Conservation (phyloP, 352 stramenopile genomes). For the Phytophthora sp. region DNA sequence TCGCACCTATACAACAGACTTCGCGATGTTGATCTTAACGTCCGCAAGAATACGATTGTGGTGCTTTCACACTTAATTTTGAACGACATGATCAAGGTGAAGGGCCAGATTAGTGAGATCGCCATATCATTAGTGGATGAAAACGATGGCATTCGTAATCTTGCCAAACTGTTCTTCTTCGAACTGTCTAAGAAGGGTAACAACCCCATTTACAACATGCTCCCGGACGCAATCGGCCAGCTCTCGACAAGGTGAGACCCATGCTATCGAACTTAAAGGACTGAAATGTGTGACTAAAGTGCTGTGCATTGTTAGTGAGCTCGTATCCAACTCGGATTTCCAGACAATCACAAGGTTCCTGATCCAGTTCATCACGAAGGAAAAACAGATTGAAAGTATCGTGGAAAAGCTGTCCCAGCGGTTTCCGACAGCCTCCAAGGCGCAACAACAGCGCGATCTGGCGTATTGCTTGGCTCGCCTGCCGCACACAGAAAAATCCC, state of each 20-base stretch:
- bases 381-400: slow-evolving; percentile 89
- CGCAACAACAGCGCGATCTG: slow-evolving; percentile 85
- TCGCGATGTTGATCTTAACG: slow-evolving; percentile 89
- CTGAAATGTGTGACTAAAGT: slow-evolving; percentile 2
- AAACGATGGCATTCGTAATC: slow-evolving; percentile 92
- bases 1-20: slow-evolving; percentile 95
- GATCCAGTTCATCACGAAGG: slow-evolving; percentile 97
- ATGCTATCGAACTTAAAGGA: background rate
- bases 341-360: slow-evolving; percentile 96
- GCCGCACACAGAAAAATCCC: slow-evolving; percentile 93
- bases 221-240: slow-evolving; percentile 96
- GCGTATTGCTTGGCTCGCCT: slow-evolving; percentile 95
- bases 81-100: slow-evolving; percentile 99
- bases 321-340: slow-evolving; percentile 92
- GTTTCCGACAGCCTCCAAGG: slow-evolving; percentile 85
- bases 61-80: slow-evolving; percentile 99
- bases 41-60: slow-evolving; percentile 97
- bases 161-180: slow-evolving; percentile 96
- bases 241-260: slow-evolving; percentile 74
- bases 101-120: slow-evolving; percentile 95
- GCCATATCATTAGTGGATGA: slow-evolving; percentile 95
- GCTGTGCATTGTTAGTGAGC: slow-evolving; percentile 39
- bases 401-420: slow-evolving; percentile 95
- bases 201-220: slow-evolving; percentile 99
- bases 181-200: slow-evolving; percentile 96